These are phyloP conservation scores for Paramecium pentaurelia DNA, from an alignment of 73 alveolate genomes.

Conservation along the genomic window DNA sequence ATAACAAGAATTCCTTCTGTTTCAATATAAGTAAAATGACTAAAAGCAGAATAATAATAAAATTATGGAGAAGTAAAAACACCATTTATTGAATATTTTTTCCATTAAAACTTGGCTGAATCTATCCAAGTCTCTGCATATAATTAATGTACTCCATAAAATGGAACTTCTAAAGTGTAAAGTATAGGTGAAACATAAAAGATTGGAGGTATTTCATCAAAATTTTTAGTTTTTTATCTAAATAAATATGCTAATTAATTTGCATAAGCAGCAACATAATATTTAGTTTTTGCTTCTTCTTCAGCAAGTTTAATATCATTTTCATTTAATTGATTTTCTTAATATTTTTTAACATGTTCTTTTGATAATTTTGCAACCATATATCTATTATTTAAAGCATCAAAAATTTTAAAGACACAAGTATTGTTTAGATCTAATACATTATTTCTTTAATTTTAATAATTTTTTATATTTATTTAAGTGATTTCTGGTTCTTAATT, in stretches of 20 bases:
- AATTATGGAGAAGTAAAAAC: background rate
- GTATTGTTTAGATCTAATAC: background rate
- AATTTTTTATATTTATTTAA: background rate
- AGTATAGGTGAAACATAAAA: background rate
- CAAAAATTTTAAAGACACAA: background rate
- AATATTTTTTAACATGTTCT: background rate
- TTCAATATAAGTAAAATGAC: conserved; percentile 27
- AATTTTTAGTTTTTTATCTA: background rate
- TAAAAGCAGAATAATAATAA: background rate
- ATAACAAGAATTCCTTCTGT: background rate
- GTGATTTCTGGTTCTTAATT: background rate
- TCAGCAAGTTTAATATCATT: background rate
- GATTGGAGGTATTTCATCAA: background rate
- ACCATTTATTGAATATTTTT: background rate
- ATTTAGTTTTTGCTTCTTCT: background rate
- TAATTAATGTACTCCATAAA: background rate
- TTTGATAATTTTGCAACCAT: background rate
- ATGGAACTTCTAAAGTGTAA: background rate
- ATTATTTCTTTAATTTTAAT: background rate
- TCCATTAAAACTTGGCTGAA: background rate
- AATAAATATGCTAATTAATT: background rate
- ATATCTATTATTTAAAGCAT: background rate
- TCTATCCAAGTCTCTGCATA: background rate
- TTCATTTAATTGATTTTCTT: background rate
- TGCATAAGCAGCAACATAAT: background rate